Evolutionary conservation across 1,284 basidiomycete species (phyloP), one percentile per base, ranked within the genome.

Genomic region (Ustilago hordei): DNA sequence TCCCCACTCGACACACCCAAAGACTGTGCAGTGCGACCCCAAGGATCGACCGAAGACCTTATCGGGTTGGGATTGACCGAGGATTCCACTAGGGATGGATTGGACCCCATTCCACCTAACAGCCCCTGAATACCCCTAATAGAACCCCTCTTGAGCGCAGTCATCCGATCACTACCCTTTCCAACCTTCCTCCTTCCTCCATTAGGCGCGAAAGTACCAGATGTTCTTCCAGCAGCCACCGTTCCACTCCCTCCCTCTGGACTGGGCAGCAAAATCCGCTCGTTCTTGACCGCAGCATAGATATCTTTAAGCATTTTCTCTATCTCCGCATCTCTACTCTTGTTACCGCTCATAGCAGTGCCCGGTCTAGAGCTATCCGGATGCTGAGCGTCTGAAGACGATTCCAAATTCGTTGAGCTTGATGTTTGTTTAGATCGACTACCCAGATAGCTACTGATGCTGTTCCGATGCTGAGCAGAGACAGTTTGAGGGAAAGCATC

Each of bases 221-320:
- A 71, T 15, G 62, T 28, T 4, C 69, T 56, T n/a, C 69, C 62
- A 12, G 58, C 53, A 47, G 50, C 31, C 28, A 50, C 57, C 17
- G 57, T 60, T 2, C 57, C 73, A 6, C 60, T 41, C 11, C 55
- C 48, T 2, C 47, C 19, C 36, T 81, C 80, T 2, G 64, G 68
- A 38, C 38, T 85, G 0, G 95, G 94, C 73, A 97, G 92, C 56
- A 96, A 87, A 74, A 99, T 97, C 80, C 95, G 93, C 78, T 95
- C 93, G 53, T 88, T 90, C 87, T 95, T 95, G 86, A 98, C 92
- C 12, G 94, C 92, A 69, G 90, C 90, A 88, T 95, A 99, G 89
- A 99, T 97, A 82, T 99, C 96, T 92, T 95, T 62, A 6, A 76
- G 65, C 55, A 69, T 39, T 34, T 19, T 38, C 48, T 76, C 74